phyloP scores from a whole-genome alignment of 163 green algal species.

The Chlamydomonas reinhardtii region DNA sequence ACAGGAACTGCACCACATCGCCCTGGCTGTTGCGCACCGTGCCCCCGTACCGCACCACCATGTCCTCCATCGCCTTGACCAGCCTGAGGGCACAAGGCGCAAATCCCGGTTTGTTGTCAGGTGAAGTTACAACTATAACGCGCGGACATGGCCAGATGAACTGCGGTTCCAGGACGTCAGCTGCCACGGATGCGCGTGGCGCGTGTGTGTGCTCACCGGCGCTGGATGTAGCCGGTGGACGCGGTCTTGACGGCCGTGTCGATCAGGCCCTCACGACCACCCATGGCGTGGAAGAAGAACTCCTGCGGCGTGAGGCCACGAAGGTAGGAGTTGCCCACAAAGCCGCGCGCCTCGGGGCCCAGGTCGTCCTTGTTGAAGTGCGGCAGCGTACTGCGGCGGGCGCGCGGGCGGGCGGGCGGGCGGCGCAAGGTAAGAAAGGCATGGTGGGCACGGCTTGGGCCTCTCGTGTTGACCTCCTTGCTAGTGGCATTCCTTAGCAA shows the following conservation, averaged over 20 bases:
- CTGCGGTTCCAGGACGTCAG: no score
- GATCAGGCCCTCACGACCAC: conserved; percentile 98
- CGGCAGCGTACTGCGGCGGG: conserved; percentile 86
- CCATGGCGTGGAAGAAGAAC: conserved; percentile 99
- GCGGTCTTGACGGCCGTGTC: conserved; percentile 99
- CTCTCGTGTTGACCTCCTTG: no score
- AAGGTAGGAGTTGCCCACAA: conserved; percentile 99
- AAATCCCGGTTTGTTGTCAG: no score
- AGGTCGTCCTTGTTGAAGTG: conserved; percentile 98
- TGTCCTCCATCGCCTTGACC: conserved; percentile 95
- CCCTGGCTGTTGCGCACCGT: conserved; percentile 94
- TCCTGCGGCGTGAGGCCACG: conserved; percentile 95
- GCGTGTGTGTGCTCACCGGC: conserved; percentile 76
- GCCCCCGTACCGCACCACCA: conserved; percentile 89
- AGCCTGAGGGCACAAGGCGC: conserved; percentile 76
- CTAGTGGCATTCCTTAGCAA: background rate
- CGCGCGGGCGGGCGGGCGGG: no score
- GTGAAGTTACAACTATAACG: no score
- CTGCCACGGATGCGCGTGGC: no score
- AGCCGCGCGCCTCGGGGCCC: conserved; percentile 96
- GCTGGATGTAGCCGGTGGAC: conserved; percentile 98
- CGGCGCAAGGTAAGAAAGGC: no score
- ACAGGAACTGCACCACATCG: conserved; percentile 95
- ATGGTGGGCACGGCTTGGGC: no score
- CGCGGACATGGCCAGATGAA: no score